Base-by-base conservation (phyloP, 1,284 basidiomycete genomes). In the Flammula alnicola region DNA sequence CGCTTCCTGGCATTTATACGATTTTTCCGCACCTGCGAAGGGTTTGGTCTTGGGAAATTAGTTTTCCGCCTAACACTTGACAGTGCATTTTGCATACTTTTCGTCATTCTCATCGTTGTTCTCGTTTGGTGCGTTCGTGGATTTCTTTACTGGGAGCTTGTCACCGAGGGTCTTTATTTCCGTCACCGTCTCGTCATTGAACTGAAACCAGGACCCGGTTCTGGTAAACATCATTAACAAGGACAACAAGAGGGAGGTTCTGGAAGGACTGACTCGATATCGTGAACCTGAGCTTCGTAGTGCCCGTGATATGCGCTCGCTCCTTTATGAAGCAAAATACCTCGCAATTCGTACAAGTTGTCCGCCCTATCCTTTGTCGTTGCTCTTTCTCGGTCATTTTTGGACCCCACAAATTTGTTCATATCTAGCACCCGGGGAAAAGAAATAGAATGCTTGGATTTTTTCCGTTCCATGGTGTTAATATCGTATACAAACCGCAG, bases 251-350 rank as follows among this genome's bases (percentile, higher is more conserved):
- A 48, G 14, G 8, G 22, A 6, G 7, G 8, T 35, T 16, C 23
- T 50, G 16, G 35, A 35, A 37, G 4, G 35, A 71, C 85, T 61
- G 62, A 95, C 92, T 70, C 68, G 35, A 77, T 74, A 64, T 95
- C 91, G 61, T 84, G 88, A 5, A 94, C 90, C 62, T 95, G 89
- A 22, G 91, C 91, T 59, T 93, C 87, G 61, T 97, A 97, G 65
- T 97, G 94, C 2, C 94, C 94, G 59, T 93, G 90, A 69, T 95
- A 90, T 9, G 94, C 94, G 70, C 92, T 88, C 7, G 79, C 62
- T 2, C 94, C 94, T 61, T 90, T 89, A 69, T 97, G 94, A 46
- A 92, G 67, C 7, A 97, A 70, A 7, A 96, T 83, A 5, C 91
- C 94, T 35, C 85, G 79, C 23, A 97, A 70, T 45, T 93, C 88